Conservation (phyloP, 495 filamentous ascomycete genomes). For the Penicillium simplicissimum region DNA sequence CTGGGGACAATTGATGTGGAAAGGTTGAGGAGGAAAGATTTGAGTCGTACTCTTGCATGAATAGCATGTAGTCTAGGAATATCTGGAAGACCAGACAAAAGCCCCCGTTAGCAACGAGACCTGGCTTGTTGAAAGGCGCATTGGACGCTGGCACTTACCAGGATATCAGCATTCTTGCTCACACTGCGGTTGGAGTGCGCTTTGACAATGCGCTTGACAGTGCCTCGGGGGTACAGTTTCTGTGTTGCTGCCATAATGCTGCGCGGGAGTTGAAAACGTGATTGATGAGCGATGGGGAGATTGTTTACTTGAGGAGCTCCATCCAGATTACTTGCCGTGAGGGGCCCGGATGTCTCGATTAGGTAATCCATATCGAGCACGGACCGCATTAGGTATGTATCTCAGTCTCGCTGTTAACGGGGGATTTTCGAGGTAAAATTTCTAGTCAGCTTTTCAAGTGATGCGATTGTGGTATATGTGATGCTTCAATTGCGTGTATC, state of each 20-base stretch:
- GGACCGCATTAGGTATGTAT: not conserved
- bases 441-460: too few species aligned
- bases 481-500: too few species aligned
- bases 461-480: too few species aligned
- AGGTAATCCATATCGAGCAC: constrained; percentile 2
- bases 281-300: not conserved
- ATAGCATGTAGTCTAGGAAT: constrained; percentile 86
- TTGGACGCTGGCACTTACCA: constrained; percentile 55
- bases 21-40: not conserved
- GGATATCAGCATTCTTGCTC: constrained; percentile 83
- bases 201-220: constrained; percentile 85
- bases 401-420: too few species aligned
- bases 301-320: constrained; percentile 19
- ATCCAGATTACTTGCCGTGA: not conserved
- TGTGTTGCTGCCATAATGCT: constrained; percentile 47
- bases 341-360: not conserved
- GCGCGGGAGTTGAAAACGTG: not conserved
- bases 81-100: constrained; percentile 52
- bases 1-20: not conserved
- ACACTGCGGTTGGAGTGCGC: constrained; percentile 78
- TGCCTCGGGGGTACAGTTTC: constrained; percentile 81
- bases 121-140: not conserved
- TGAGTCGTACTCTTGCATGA: constrained; percentile 74
- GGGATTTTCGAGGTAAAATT: too few species aligned
- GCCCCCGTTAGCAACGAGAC: not conserved